These are phyloP conservation scores for Amniculicola lignicola DNA, from an alignment of 495 filamentous ascomycete genomes.

Conservation along the genomic window DNA sequence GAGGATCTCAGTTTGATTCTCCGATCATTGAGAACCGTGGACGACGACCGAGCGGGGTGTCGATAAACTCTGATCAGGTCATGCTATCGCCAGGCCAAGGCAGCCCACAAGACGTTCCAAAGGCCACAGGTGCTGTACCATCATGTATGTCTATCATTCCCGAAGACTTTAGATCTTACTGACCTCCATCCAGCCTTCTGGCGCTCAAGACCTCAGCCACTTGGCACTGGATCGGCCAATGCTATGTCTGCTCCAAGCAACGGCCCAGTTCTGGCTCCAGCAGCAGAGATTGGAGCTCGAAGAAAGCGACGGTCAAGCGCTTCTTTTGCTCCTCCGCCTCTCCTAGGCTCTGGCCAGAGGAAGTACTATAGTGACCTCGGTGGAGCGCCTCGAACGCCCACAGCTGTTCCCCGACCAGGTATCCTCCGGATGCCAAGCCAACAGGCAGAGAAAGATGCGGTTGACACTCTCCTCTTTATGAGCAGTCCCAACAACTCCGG, in stretches of 20 bases:
- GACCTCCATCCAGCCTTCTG: constrained; percentile 20
- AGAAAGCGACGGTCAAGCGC: constrained; percentile 34
- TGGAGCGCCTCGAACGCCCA: constrained; percentile 23
- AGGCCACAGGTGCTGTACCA: constrained; percentile 11
- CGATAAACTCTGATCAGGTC: constrained; percentile 30
- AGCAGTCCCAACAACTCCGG: constrained; percentile 74
- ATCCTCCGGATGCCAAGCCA: constrained; percentile 57
- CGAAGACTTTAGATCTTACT: neutral
- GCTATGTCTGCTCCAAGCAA: constrained; percentile 2
- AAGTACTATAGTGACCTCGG: constrained; percentile 33
- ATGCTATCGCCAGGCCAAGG: constrained; percentile 24
- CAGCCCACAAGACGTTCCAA: constrained; percentile 17
- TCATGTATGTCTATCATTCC: constrained; percentile 15
- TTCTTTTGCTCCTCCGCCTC: constrained; percentile 25
- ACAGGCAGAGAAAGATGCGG: constrained; percentile 80
- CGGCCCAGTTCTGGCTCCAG: constrained; percentile 26
- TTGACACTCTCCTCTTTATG: constrained; percentile 84
- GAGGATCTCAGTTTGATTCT: constrained; percentile 24
- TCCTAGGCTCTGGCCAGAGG: constrained; percentile 18
- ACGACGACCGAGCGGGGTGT: constrained; percentile 31
- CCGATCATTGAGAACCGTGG: constrained; percentile 17
- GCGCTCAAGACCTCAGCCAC: constrained; percentile 9
- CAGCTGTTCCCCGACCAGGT: constrained; percentile 22
- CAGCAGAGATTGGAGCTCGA: constrained; percentile 30
- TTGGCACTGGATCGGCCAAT: neutral